Evolutionary conservation across 2,329 filamentous ascomycete species (phyloP), one percentile per base, ranked within the genome.

Genomic region (Scleromitrula shiraiana): DNA sequence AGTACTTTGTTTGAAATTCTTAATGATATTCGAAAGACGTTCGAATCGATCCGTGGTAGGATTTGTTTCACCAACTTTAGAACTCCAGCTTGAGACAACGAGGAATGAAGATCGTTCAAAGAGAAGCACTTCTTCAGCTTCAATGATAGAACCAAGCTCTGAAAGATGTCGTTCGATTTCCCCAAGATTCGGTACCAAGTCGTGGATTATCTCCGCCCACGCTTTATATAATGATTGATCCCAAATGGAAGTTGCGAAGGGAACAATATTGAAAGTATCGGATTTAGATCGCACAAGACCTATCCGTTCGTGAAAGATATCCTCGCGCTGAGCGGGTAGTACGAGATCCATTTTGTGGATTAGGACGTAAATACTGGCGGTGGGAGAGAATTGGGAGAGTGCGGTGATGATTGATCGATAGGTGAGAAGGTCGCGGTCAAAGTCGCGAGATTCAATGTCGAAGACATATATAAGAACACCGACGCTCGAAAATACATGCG

Each of bases 331-430:
- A 49, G 85, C 78, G 32, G 82, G 78, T 57, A 90, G 85, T 41
- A 97, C 88, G 22, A 98, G 78, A 65, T 98, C 93, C 86, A 98
- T 96, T 70, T 98, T 98, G 81, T 98, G 93, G 57, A 98, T 86
- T 37, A 98, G 80, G 53, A 93, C 86, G 70, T 97, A 98, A 61
- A 98, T 83, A 65, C 87, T 86, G 53, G 91, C 88, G 2, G 73
- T 71, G 26, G 78, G 73, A 15, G 87, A 94, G 74, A 82, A 95
- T 69, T 97, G 90, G 47, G 83, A 78, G 32, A 98, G 76, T 0
- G 93, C 93, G 41, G 83, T 80, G 58, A 97, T 88, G 65, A 97
- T 93, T 56, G 87, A 85, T 44, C 84, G 82, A 72, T 97, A 98
- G 50, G 89, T 95, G 49, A 91, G 82, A 44, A 97, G 80, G 65